Evolutionary conservation across 441 rosid genomes (phyloP), one percentile per base, ranked within the genome.

Genomic region (Isatis lusitanica): DNA sequence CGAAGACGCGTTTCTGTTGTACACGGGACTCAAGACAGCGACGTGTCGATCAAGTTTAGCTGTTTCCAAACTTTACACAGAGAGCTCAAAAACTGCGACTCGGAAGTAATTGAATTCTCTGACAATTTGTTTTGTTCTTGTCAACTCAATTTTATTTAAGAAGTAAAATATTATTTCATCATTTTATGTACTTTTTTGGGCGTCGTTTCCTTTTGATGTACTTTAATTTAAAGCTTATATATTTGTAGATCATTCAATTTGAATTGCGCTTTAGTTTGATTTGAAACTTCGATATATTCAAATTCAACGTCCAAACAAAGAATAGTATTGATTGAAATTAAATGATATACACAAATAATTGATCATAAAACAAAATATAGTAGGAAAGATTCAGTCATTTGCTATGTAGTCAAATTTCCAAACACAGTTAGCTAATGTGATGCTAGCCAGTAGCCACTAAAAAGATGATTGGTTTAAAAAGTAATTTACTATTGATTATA

Each of bases 21-120:
- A 55, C 79, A 70, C 79, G 62, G 56, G 61, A 46, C 75, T 70
- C 79, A 56, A 76, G 74, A 76, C 47, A 47, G 21, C 46, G 66
- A 76, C 75, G 71, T 76, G 71, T 70, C 67, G 21, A 17, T 70
- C 46, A 56, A 55, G 55, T 40, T 47, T 35, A 66, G 60, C 44
- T 50, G 61, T 67, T 59, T 53, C 36, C 3, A 5, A 10, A 28
- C 11, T 52, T 44, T 43, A 53, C 62, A 68, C 65, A 75, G 65
- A 60, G 56, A 21, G 58, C 68, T 44, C 58, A 15, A 43, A 70
- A 43, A 24, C 64, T 48, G 47, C 43, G 66, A 57, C 47, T 36
- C 42, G 42, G 1, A 43, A 53, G 43, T 21, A 8, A 62, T 68
- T 75, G 21, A 53, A 68, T 68, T 75, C 55, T 62, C 74, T 74